Percentiles rank a stretch among this genome's conserved stretches.
These are phyloP conservation scores for Carex arenaria DNA, from an alignment of 202 grass and related monocot species.

Conservation along the genomic window DNA sequence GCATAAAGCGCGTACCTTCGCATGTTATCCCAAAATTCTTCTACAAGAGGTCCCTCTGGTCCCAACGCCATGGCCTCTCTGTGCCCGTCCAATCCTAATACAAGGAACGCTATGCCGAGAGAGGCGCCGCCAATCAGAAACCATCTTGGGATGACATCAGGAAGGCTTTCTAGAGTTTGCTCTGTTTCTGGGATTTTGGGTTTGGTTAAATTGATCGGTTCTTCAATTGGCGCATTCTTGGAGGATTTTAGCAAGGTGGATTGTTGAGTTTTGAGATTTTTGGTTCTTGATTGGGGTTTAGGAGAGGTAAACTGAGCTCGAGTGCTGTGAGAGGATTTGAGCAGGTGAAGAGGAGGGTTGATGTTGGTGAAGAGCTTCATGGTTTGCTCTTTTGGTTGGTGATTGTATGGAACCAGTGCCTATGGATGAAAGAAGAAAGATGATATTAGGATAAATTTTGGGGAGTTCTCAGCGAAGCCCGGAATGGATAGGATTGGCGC, in stretches of 20 bases:
- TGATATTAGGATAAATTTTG: slow-evolving; percentile 18
- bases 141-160: slow-evolving; percentile 54
- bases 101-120: slow-evolving; percentile 32
- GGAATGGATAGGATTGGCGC: too few species aligned
- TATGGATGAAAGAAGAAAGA: not conserved
- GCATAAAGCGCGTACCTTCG: slow-evolving; percentile 71
- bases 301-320: not conserved
- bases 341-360: not conserved
- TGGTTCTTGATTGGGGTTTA: not conserved
- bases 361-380: slow-evolving; percentile 23
- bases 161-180: not conserved
- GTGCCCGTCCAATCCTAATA: slow-evolving; percentile 18
- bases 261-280: not conserved
- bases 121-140: slow-evolving; percentile 63
- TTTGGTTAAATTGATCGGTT: not conserved
- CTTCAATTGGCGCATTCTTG: not conserved
- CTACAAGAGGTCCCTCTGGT: slow-evolving; percentile 73
- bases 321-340: not conserved
- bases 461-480: not conserved
- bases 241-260: slow-evolving; percentile 8
- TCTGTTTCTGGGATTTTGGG: slow-evolving; percentile 2
- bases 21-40: slow-evolving; percentile 99
- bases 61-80: slow-evolving; percentile 49
- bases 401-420: not conserved
- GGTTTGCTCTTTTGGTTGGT: not conserved